Evolutionary conservation across 1,284 basidiomycete genomes (phyloP), one percentile per base, ranked within the genome.

Genomic region (Tetrapyrgos nigripes): DNA sequence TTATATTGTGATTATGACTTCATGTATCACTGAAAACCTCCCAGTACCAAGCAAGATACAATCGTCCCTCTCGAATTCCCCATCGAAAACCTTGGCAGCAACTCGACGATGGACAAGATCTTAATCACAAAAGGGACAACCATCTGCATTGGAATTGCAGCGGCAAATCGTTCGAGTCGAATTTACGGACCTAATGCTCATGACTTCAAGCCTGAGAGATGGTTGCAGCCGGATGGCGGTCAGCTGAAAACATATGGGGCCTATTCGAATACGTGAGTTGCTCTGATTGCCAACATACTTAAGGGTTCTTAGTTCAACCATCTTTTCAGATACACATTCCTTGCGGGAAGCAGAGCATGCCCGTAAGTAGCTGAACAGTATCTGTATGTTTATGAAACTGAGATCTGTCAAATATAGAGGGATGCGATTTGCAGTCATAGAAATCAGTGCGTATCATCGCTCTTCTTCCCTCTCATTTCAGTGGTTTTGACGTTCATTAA

Each of bases 91-190:
- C 14, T 47, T 1, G 40, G 49, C 21, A 68, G 57, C 29, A 66
- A 52, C 23, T 28, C 35, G 4, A 37, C 50, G 28, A 58, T 51
- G 35, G 47, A 57, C 26, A 49, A 64, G 14, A 47, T 74, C 4
- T 51, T 64, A 1, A 63, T 74, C 11, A 59, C 61, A 3, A 68
- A 73, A 43, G 70, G 68, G 10, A 73, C 72, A 4, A 60, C 53
- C 9, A 53, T 72, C 17, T 62, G 64, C 29, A 61, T 71, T 27
- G 66, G 61, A 11, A 62, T 71, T 21, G 48, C 63, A 14, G 65
- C 60, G 2, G 60, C 67, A 9, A 72, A 72, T 27, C 60, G 62
- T 54, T 66, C 57, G 66, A n/a, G 19, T 24, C 23, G n/a, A 17
- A 45, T 53, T 3, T 53, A 27, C n/a, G 52, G 52, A 19, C 19